Percentiles rank a stretch among this genome's conserved stretches.
Evolutionary conservation across 2,329 filamentous ascomycete species (phyloP).

Genomic region (Hypomyces perniciosus): DNA sequence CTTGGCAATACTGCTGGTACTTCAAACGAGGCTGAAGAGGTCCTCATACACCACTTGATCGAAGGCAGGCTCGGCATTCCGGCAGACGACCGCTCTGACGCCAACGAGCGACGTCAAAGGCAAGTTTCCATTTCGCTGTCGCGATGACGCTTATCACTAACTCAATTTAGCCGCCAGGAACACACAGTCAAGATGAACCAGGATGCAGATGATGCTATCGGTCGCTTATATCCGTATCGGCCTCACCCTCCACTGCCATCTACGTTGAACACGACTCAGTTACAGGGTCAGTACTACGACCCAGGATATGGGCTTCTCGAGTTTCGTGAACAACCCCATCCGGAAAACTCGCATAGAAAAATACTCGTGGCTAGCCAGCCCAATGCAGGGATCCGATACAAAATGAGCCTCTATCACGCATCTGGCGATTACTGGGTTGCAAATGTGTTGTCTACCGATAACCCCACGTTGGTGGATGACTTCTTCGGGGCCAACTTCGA

Average conservation of each 20-base stretch:
- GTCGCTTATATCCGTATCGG: constrained; percentile 32
- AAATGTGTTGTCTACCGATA: not conserved
- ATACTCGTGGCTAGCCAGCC: constrained; percentile 20
- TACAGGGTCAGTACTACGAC: constrained; percentile 38
- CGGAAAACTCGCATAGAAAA: constrained; percentile 2
- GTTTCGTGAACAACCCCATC: constrained; percentile 15
- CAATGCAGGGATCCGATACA: constrained; percentile 18
- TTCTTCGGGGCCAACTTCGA: not conserved
- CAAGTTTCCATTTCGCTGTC: not conserved
- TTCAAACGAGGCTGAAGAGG: constrained; percentile 27
- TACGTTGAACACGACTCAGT: constrained; percentile 27
- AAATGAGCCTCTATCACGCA: constrained; percentile 21
- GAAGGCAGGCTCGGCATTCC: constrained; percentile 25
- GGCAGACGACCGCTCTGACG: not conserved
- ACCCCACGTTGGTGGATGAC: not conserved
- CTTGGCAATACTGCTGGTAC: constrained; percentile 37
- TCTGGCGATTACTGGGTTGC: constrained; percentile 24
- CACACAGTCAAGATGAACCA: not conserved
- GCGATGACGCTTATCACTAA: not conserved
- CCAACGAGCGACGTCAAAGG: too few relatives aligned
- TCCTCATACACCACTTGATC: constrained; percentile 24
- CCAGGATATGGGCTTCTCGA: constrained; percentile 31
- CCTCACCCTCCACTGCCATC: constrained; percentile 30
- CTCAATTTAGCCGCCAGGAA: too few relatives aligned
- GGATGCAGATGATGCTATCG: constrained; percentile 23